These are phyloP conservation scores for Heterobasidion annosum DNA, from an alignment of 1,284 basidiomycete species.

Conservation along the genomic window DNA sequence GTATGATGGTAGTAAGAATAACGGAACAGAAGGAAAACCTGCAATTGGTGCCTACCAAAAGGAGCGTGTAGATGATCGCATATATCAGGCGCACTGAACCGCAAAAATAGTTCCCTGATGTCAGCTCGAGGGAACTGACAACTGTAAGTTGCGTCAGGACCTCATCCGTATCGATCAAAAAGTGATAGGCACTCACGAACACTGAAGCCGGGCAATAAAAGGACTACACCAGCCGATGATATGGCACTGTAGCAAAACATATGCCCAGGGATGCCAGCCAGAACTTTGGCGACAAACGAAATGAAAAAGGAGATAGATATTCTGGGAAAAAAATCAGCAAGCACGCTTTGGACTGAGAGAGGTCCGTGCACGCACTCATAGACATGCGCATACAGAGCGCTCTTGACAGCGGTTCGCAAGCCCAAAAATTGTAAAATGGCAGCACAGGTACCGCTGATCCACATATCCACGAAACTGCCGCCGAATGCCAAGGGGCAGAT, in stretches of 20 bases:
- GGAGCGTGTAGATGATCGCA: constrained; percentile 81
- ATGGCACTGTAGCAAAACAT: constrained; percentile 80
- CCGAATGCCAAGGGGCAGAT: constrained; percentile 79
- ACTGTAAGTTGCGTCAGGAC: constrained; percentile 33
- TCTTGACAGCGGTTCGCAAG: constrained; percentile 68
- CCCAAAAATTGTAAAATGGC: constrained; percentile 69
- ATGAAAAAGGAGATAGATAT: constrained; percentile 79
- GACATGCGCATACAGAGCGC: constrained; percentile 79
- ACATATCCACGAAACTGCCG: constrained; percentile 76
- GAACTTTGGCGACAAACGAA: constrained; percentile 68
- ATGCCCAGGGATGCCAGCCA: constrained; percentile 60
- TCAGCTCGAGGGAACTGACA: constrained; percentile 75
- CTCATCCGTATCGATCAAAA: constrained; percentile 5
- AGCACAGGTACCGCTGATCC: constrained; percentile 68
- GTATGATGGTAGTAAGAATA: constrained; percentile 2
- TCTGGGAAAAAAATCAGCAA: constrained; percentile 27
- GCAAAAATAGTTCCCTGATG: constrained; percentile 75
- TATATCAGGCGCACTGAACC: constrained; percentile 86
- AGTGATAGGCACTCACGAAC: constrained; percentile 41
- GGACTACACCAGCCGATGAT: constrained; percentile 73
- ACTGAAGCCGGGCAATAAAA: constrained; percentile 75
- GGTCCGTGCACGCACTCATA: constrained; percentile 62
- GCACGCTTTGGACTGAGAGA: neutral
- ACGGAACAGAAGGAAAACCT: constrained; percentile 3
- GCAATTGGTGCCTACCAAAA: constrained; percentile 42